Conservation (phyloP, 805 yeast species). For the Komagataella populi region DNA sequence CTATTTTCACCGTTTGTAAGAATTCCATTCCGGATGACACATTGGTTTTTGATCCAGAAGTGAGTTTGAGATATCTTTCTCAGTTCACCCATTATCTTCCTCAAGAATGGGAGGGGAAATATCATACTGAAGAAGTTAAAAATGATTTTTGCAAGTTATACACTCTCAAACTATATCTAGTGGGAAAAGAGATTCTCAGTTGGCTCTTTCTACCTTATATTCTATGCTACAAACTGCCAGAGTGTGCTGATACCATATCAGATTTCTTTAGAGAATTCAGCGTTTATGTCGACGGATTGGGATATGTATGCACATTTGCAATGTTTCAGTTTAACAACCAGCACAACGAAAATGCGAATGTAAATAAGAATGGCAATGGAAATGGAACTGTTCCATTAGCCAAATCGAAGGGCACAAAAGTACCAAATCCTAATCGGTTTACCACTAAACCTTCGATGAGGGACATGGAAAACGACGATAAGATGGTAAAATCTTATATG, state of each 20-base stretch:
- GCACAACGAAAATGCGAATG: conserved; percentile 20
- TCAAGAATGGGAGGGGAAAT: conserved; percentile 67
- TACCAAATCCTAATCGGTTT: conserved; percentile 4
- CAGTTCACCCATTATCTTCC: conserved; percentile 89
- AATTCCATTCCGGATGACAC: conserved; percentile 49
- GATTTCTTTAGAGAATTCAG: conserved; percentile 88
- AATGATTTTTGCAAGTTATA: conserved; percentile 69
- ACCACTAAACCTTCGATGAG: conserved; percentile 6
- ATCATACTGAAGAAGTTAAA: conserved; percentile 78
- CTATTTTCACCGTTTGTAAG: conserved; percentile 75
- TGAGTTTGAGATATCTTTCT: conserved; percentile 64
- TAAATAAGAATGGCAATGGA: conserved; percentile 9
- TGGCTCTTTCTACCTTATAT: conserved; percentile 78
- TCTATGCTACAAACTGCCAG: conserved; percentile 74
- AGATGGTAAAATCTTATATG: conserved; percentile 85
- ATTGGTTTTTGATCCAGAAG: conserved; percentile 86
- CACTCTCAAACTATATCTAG: conserved; percentile 56
- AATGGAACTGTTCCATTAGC: conserved; percentile 5
- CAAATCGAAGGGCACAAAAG: background rate
- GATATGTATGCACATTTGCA: conserved; percentile 89
- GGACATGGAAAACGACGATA: conserved; percentile 50
- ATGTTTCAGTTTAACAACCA: conserved; percentile 68
- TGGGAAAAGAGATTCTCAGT: conserved; percentile 70
- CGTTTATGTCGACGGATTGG: conserved; percentile 86
- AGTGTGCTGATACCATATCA: conserved; percentile 57